Base-by-base conservation (phyloP, 345 rosid genomes). In the Iberis pinnata region DNA sequence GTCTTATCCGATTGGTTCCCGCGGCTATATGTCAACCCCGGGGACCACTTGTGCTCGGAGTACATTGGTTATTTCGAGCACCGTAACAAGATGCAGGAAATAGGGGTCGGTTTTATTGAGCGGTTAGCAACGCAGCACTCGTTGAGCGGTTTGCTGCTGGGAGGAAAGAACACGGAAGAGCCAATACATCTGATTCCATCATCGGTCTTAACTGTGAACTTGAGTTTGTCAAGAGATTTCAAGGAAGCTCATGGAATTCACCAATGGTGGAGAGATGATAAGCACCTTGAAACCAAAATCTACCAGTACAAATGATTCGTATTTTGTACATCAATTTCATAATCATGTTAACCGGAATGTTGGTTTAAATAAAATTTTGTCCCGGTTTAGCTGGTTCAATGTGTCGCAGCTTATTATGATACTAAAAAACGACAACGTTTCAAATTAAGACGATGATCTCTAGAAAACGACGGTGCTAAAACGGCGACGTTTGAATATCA, bases 181-280 rank as follows among this genome's bases (percentile, higher is more conserved):
- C 85, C 97, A 1, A 35, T 81, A 9, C 95, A 92, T 64, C 77
- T 85, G 47, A 71, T 88, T 48, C 94, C 97, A 2, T 88, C 97
- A 0, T 87, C 97, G 37, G 74, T 70, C 62, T 61, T 92, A 48
- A 75, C 70, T 0, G 68, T 80, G 10, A 92, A 85, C 65, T 7
- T 33, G 49, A 67, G 55, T 4, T 73, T 84, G 3, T 47, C 70
- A 0, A 56, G 33, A 18, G 80, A 79, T 58, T 83, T 85, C 35
- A 83, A 67, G 64, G 69, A 75, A 57, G 97, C 97, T 8, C 99
- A 92, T 62, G 94, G 97, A 38, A 73, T 92, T 66, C 94, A 81
- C 65, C 97, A 88, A 44, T 92, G 97, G 99, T 92, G 94, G 97
- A 57, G 70, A 36, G 81, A 82, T 0, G 87, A 85, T 49, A 47